Percentiles rank a stretch among this genome's conserved stretches.
Evolutionary conservation across 176 grass and related monocot genomes (phyloP).

Genomic region (Lolium multiflorum): DNA sequence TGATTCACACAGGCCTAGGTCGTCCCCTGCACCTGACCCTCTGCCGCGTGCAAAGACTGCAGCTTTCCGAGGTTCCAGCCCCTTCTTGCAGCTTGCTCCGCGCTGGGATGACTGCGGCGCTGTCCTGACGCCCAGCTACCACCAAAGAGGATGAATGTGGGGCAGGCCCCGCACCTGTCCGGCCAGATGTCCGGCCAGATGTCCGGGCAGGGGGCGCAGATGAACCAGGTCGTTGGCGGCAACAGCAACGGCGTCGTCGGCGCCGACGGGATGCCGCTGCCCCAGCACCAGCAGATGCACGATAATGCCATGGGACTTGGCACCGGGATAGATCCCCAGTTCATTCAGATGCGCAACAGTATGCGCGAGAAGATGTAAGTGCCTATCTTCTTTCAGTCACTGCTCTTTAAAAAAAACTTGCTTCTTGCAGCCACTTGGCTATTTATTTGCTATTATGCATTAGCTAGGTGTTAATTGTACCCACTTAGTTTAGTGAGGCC

Average conservation of each 20-base stretch:
- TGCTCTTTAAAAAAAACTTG: neutral
- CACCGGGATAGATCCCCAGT: conserved; percentile 42
- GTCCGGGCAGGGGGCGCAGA: conserved; percentile 55
- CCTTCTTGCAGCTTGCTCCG: neutral
- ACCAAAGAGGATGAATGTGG: conserved; percentile 66
- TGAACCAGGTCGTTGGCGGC: conserved; percentile 48
- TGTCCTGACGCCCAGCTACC: conserved; percentile 22
- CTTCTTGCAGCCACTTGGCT: neutral
- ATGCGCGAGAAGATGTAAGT: conserved; percentile 80
- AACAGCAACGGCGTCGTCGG: conserved; percentile 18
- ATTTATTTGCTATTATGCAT: neutral
- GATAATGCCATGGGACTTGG: conserved; percentile 32
- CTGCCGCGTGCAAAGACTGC: neutral
- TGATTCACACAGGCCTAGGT: too few relatives aligned
- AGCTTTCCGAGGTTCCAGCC: neutral
- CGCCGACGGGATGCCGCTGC: conserved; percentile 35
- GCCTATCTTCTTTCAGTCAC: neutral
- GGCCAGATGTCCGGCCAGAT: conserved; percentile 55
- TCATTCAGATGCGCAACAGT: conserved; percentile 26
- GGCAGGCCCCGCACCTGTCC: conserved; percentile 67
- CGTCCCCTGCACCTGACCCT: neutral
- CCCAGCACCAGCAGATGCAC: conserved; percentile 66
- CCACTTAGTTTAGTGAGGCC: conserved; percentile 11
- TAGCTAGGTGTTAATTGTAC: conserved; percentile 36
- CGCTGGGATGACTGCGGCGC: neutral